A percentile compares a stretch with the other conserved stretches of the same genome.
These are phyloP conservation scores for Hyphopichia homilentoma DNA, from an alignment of 805 yeast genomes.

Conservation along the genomic window DNA sequence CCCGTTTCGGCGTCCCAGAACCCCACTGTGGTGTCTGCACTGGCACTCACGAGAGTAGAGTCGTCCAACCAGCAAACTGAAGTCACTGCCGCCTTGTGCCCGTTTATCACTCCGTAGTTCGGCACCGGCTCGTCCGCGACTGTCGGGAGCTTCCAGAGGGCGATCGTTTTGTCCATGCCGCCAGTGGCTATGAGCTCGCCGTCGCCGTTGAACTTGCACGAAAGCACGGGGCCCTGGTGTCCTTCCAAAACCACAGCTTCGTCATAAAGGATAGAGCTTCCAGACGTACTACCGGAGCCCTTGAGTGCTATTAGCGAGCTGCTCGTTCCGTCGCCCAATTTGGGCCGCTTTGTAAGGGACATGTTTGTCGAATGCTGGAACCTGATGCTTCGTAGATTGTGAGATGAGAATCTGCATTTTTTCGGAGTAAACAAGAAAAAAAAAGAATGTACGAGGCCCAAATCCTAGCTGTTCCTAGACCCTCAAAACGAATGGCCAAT, in stretches of 20 bases:
- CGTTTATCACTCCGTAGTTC: slow-evolving; percentile 46
- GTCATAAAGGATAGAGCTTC: slow-evolving; percentile 15
- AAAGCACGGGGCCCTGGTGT: slow-evolving; percentile 51
- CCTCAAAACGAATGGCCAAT: no score
- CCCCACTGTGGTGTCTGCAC: slow-evolving; percentile 61
- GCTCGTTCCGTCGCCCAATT: slow-evolving; percentile 10
- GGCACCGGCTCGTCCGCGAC: slow-evolving; percentile 14
- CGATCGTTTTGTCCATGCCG: slow-evolving; percentile 53
- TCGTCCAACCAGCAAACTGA: slow-evolving; percentile 55
- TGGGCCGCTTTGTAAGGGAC: slow-evolving; percentile 35
- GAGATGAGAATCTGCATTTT: no score
- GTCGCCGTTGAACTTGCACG: slow-evolving; percentile 47
- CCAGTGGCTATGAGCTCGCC: slow-evolving; percentile 60
- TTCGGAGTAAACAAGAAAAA: no score
- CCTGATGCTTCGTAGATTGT: no score
- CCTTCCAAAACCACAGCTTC: slow-evolving; percentile 42
- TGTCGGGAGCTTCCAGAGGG: slow-evolving; percentile 43
- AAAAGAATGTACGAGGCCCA: no score
- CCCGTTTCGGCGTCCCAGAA: slow-evolving; percentile 64
- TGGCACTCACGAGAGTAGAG: slow-evolving; percentile 38
- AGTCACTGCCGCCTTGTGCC: slow-evolving; percentile 66
- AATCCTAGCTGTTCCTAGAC: no score
- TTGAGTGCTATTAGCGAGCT: background rate
- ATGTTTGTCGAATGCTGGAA: slow-evolving; percentile 12
- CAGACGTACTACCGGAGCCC: slow-evolving; percentile 3